A percentile compares a stretch with the other conserved stretches of the same genome.
Evolutionary conservation across 495 filamentous ascomycete species (phyloP).

Genomic region (Pyrenopolyporus hunteri): DNA sequence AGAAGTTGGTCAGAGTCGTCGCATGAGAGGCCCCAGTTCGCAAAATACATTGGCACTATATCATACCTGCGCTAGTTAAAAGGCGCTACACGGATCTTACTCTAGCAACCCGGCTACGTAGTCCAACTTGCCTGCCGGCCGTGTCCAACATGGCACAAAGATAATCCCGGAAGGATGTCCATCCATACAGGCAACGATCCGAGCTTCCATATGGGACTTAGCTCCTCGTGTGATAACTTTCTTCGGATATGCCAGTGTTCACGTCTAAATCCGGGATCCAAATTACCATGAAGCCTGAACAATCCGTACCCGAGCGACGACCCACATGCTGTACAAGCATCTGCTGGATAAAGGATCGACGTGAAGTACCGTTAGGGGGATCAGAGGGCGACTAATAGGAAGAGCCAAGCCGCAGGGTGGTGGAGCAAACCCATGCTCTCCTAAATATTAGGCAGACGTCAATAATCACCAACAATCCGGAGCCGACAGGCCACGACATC

Average conservation of each 20-base stretch:
- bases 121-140: constrained; percentile 9
- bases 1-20: not conserved
- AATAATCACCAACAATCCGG: not conserved
- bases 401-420: not conserved
- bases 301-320: not conserved
- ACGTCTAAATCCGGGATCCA: not conserved
- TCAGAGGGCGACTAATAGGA: not conserved
- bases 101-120: not conserved
- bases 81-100: constrained; percentile 12
- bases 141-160: constrained; percentile 9
- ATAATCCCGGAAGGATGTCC: constrained; percentile 6
- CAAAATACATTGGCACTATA: not conserved
- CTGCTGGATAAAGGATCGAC: constrained; percentile 3
- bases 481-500: not conserved
- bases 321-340: constrained; percentile 19
- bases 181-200: constrained; percentile 17
- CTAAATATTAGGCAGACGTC: not conserved
- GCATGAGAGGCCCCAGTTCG: constrained; percentile 3
- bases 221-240: constrained; percentile 8
- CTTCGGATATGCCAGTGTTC: not conserved
- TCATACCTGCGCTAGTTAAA: constrained; percentile 6
- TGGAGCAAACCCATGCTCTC: not conserved
- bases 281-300: not conserved
- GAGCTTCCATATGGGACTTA: constrained; percentile 22
- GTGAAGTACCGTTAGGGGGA: constrained; percentile 3